Evolutionary conservation across 2,329 filamentous ascomycete genomes (phyloP).

Genomic region (Gnomoniopsis sp.): DNA sequence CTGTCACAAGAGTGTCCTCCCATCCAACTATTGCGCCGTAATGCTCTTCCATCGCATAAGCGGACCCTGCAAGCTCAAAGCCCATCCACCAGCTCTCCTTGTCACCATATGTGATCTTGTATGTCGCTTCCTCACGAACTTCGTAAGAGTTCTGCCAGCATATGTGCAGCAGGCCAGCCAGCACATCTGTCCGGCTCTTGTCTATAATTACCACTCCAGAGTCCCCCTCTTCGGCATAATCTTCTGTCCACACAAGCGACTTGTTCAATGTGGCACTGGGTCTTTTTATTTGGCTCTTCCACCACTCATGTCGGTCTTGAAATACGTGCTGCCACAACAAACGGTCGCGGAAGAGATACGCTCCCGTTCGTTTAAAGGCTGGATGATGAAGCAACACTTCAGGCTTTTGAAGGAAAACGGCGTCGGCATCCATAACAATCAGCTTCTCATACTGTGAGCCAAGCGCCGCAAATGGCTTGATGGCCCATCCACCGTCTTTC

Average conservation of each 20-base stretch:
- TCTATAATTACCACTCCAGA: conserved; percentile 39
- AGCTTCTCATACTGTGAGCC: conserved; percentile 34
- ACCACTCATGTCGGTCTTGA: conserved; percentile 34
- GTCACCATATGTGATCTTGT: conserved; percentile 39
- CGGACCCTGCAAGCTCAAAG: conserved; percentile 35
- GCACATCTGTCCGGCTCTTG: conserved; percentile 33
- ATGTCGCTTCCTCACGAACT: conserved; percentile 38
- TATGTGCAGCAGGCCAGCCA: conserved; percentile 37
- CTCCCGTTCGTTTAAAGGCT: conserved; percentile 30
- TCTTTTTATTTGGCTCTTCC: conserved; percentile 32
- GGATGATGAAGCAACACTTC: conserved; percentile 29
- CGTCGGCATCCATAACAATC: conserved; percentile 36
- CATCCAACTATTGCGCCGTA: conserved; percentile 40
- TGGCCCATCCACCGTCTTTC: conserved; percentile 33
- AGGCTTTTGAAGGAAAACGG: conserved; percentile 36
- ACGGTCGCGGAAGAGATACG: conserved; percentile 37
- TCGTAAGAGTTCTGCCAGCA: conserved; percentile 42
- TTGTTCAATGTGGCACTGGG: conserved; percentile 30
- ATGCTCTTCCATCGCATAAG: conserved; percentile 37
- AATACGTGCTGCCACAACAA: conserved; percentile 34
- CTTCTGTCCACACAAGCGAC: conserved; percentile 36
- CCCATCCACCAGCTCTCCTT: conserved; percentile 46
- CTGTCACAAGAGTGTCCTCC: conserved; percentile 14
- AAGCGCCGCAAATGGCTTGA: conserved; percentile 38
- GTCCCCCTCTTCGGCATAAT: conserved; percentile 39